These are phyloP conservation scores for Medicago ruthenica DNA, from an alignment of 306 rosid species.

Conservation along the genomic window DNA sequence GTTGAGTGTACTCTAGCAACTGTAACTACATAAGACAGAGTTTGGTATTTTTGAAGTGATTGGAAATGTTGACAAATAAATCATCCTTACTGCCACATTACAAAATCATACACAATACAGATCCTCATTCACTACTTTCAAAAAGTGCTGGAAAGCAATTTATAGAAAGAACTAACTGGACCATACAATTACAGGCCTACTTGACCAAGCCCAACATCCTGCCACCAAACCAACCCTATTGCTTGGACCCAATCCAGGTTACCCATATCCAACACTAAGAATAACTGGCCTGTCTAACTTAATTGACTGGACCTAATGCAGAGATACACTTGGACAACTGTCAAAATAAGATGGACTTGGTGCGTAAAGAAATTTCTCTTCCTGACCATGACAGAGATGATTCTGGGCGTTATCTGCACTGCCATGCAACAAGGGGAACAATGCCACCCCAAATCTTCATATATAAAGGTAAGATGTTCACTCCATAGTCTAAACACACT, in stretches of 20 bases:
- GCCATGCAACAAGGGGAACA: not conserved
- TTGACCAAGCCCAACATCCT: not conserved
- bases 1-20: not conserved
- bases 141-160: not conserved
- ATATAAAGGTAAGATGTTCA: not conserved
- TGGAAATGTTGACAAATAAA: not conserved
- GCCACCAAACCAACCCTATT: not conserved
- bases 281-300: not conserved
- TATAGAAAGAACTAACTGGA: not conserved
- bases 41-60: not conserved
- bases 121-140: not conserved
- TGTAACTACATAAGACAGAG: not conserved
- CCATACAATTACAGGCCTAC: constrained; percentile 2
- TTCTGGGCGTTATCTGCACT: not conserved
- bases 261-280: not conserved
- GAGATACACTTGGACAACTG: not conserved
- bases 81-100: not conserved
- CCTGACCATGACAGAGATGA: not conserved
- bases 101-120: not conserved
- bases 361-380: not conserved
- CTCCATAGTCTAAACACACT: not conserved
- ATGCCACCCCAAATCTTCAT: not conserved
- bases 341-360: not conserved
- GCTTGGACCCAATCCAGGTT: not conserved
- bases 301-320: not conserved